Percentiles rank a stretch among this genome's conserved stretches.
These are phyloP conservation scores for Casaregolazyma lundiana DNA, from an alignment of 1,139 yeast species.

Conservation along the genomic window DNA sequence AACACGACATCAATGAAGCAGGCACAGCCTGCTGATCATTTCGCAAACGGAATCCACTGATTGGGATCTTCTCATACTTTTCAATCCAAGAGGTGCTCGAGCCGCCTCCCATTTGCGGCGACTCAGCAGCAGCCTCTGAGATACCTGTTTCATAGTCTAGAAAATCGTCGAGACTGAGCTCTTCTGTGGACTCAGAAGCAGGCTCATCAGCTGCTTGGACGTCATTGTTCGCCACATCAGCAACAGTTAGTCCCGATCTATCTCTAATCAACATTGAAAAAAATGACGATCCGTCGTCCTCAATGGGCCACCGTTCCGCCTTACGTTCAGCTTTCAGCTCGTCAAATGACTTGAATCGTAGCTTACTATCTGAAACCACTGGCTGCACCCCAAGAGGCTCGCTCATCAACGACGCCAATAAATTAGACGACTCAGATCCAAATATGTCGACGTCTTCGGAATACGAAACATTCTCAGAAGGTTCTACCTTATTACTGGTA, in stretches of 20 bases:
- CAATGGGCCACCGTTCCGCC: slow-evolving; percentile 26
- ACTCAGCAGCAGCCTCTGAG: slow-evolving; percentile 17
- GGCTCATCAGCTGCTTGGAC: neutral
- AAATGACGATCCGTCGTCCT: slow-evolving; percentile 26
- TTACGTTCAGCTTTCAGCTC: neutral
- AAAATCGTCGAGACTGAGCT: slow-evolving; percentile 19
- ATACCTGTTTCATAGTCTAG: slow-evolving; percentile 19
- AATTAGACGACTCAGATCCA: slow-evolving; percentile 5
- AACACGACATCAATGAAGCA: slow-evolving; percentile 18
- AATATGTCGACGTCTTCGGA: slow-evolving; percentile 4
- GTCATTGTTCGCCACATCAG: neutral
- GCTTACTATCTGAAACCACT: neutral
- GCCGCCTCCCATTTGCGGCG: slow-evolving; percentile 9
- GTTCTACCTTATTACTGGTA: slow-evolving; percentile 14
- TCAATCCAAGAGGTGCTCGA: slow-evolving; percentile 9
- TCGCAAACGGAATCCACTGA: slow-evolving; percentile 26
- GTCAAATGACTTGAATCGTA: slow-evolving; percentile 2
- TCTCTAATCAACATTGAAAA: slow-evolving; percentile 23
- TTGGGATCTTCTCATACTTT: slow-evolving; percentile 22
- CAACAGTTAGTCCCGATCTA: neutral
- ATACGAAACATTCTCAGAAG: slow-evolving; percentile 4
- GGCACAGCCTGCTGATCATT: slow-evolving; percentile 13
- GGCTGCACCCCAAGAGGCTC: slow-evolving; percentile 5
- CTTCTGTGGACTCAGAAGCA: neutral
- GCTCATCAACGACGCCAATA: neutral